Evolutionary conservation across 78 protist species (phyloP).

Genomic region (Speleostelium caveatum): DNA sequence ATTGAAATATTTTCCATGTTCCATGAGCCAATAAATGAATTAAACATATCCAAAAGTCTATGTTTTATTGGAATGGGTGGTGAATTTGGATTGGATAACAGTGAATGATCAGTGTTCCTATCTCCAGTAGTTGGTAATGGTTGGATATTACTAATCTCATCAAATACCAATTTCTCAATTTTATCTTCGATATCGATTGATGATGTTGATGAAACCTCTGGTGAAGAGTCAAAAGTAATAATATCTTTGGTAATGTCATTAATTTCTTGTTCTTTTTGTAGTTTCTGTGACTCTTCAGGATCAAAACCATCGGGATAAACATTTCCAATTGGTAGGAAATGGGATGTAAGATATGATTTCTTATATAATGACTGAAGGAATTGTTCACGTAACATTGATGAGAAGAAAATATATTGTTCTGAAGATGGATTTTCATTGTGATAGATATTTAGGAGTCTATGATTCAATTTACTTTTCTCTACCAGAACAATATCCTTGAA

Average conservation of each 20-base stretch:
- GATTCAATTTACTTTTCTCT: constrained; percentile 55
- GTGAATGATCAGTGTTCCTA: not conserved
- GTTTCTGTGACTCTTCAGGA: too few species aligned
- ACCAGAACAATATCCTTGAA: constrained; percentile 31
- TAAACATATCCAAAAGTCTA: constrained; percentile 47
- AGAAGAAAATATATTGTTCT: constrained; percentile 1
- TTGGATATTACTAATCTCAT: not conserved
- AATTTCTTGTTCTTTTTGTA: constrained; percentile 5
- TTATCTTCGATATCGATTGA: not conserved
- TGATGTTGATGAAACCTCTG: too few species aligned
- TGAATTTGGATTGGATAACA: not conserved
- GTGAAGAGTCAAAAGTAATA: not conserved
- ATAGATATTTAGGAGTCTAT: constrained; percentile 24
- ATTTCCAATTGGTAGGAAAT: constrained; percentile 22
- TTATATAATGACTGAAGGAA: constrained; percentile 55
- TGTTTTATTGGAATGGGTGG: constrained; percentile 31
- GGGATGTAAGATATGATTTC: constrained; percentile 14
- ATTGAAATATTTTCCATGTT: constrained; percentile 71
- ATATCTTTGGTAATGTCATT: not conserved
- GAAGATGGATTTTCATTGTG: constrained; percentile 38
- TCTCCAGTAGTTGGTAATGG: not conserved
- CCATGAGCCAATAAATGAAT: constrained; percentile 71
- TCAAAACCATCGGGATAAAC: not conserved
- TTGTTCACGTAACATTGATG: constrained; percentile 61
- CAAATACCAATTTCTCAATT: not conserved